Evolutionary conservation across 192 early-diverging fungal genomes (phyloP).

Genomic region (Coemansia guatemalensis): DNA sequence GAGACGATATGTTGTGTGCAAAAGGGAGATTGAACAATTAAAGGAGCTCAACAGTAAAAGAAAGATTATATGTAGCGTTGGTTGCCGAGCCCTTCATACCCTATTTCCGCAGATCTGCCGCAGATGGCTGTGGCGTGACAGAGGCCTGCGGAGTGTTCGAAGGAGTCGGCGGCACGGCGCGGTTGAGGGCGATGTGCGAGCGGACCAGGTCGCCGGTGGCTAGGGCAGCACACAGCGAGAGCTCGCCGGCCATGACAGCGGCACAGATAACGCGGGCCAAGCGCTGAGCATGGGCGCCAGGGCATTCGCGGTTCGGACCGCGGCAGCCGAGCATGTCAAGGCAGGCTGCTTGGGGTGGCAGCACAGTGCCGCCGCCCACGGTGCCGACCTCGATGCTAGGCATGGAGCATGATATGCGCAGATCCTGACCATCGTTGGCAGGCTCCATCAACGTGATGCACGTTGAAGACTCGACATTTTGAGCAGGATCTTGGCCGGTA

Average conservation of each 20-base stretch:
- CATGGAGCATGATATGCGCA: constrained; percentile 90
- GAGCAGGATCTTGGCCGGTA: constrained; percentile 94
- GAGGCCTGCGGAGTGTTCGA: constrained; percentile 18
- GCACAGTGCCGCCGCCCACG: constrained; percentile 83
- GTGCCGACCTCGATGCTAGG: constrained; percentile 94
- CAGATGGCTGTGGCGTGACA: constrained; percentile 25
- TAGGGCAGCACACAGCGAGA: constrained; percentile 80
- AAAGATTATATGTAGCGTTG: neutral
- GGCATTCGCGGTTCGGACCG: constrained; percentile 72
- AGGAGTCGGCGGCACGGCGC: constrained; percentile 56
- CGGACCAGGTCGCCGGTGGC: constrained; percentile 89
- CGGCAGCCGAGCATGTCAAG: constrained; percentile 86
- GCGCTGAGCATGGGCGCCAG: constrained; percentile 83
- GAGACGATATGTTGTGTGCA: neutral
- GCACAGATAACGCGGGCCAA: constrained; percentile 86
- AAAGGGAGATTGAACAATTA: neutral
- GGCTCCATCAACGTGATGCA: constrained; percentile 95
- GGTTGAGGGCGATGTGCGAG: constrained; percentile 86
- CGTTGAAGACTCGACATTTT: constrained; percentile 90
- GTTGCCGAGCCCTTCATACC: neutral
- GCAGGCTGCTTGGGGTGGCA: constrained; percentile 83
- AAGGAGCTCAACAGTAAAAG: neutral
- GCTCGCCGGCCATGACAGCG: constrained; percentile 89
- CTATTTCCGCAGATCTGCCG: constrained; percentile 11
- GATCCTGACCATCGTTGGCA: constrained; percentile 70